Conservation (phyloP, 164 flowering plant species). For the Aristolochia californica region DNA sequence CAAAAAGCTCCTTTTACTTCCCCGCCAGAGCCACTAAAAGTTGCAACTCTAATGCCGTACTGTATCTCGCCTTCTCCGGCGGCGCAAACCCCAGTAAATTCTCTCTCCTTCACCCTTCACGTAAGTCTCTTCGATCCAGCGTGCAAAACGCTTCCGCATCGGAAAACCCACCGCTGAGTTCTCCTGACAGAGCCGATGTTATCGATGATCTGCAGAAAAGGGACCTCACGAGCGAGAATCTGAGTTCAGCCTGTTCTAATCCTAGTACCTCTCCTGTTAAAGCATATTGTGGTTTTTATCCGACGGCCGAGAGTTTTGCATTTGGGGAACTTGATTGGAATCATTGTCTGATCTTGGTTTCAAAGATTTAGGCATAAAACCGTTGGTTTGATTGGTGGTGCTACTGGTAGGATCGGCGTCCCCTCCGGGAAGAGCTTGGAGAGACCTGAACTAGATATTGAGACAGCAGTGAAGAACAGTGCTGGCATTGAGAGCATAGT, state of each 20-base stretch:
- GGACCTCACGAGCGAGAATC: conserved; percentile 55
- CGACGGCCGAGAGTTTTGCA: conserved; percentile 77
- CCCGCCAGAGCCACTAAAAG: no score
- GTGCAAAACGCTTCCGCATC: no score
- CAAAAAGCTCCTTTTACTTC: no score
- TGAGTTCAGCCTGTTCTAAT: conserved; percentile 29
- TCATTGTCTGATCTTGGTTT: conserved; percentile 81
- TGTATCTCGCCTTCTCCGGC: no score
- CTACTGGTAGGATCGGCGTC: conserved; percentile 75
- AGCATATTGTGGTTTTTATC: conserved; percentile 84
- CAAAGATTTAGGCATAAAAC: conserved; percentile 48
- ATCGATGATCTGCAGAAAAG: conserved; percentile 55
- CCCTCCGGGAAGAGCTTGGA: conserved; percentile 76
- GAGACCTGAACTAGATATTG: conserved; percentile 52
- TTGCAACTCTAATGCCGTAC: no score
- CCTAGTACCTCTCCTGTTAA: conserved; percentile 19
- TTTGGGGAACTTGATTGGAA: conserved; percentile 67
- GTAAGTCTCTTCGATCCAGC: no score
- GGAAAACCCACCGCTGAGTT: background rate
- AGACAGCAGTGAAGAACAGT: conserved; percentile 36
- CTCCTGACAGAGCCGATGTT: conserved; percentile 25
- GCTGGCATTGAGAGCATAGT: conserved; percentile 33
- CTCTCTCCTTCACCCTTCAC: no score
- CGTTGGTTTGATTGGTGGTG: conserved; percentile 72
- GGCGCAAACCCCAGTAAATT: no score